Percentiles rank a stretch among this genome's conserved stretches.
Conservation (phyloP, 495 filamentous ascomycete genomes). For the Podospora fimiseda region DNA sequence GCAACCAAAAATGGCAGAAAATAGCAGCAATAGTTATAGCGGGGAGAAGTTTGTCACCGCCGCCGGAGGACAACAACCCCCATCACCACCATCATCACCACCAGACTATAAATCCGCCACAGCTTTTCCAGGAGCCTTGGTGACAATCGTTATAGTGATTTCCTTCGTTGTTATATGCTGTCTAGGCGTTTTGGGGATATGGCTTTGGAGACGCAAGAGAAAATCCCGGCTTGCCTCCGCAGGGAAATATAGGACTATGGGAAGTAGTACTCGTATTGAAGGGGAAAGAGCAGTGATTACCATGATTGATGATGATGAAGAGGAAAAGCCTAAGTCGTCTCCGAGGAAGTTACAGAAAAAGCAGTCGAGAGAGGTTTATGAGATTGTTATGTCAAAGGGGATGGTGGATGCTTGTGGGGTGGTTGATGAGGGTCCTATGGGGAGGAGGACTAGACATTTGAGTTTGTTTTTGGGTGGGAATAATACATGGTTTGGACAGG, state of each 20-base stretch:
- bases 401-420: background rate
- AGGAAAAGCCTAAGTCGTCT: too few species aligned
- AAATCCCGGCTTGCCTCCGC: too few species aligned
- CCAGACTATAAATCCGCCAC: background rate
- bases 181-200: conserved; percentile 11
- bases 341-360: background rate
- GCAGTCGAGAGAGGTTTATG: too few species aligned
- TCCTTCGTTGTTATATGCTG: conserved; percentile 3
- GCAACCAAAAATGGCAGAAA: too few species aligned
- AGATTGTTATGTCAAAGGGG: too few species aligned
- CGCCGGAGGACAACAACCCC: background rate
- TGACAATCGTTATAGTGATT: conserved; percentile 9
- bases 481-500: background rate
- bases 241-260: too few species aligned
- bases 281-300: too few species aligned
- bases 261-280: too few species aligned
- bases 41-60: too few species aligned
- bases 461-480: background rate
- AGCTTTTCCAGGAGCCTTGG: conserved; percentile 5
- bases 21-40: too few species aligned
- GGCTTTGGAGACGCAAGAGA: conserved; percentile 9
- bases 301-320: too few species aligned
- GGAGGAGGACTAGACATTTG: background rate
- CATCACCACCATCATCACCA: background rate
- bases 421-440: background rate